Conservation (phyloP, 176 grass and related monocot genomes). For the Pontederia crassipes region DNA sequence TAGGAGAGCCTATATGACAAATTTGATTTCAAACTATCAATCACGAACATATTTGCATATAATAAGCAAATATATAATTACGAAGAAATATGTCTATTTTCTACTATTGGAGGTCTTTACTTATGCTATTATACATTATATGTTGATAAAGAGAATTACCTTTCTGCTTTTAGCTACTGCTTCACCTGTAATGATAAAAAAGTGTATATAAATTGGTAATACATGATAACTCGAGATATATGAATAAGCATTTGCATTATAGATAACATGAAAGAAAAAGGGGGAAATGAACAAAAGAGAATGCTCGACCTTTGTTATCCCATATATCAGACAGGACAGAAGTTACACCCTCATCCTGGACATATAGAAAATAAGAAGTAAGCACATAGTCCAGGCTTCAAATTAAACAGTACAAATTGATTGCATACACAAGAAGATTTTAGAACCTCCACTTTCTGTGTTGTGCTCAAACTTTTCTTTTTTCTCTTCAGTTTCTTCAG, state of each 20-base stretch:
- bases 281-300: too few relatives aligned
- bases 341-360: conserved; percentile 35
- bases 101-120: not conserved
- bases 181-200: conserved; percentile 19
- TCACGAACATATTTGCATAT: too few relatives aligned
- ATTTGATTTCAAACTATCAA: too few relatives aligned
- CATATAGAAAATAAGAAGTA: conserved; percentile 7
- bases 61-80: not conserved
- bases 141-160: conserved; percentile 13
- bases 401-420: not conserved
- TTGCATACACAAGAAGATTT: conserved; percentile 34
- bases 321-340: conserved; percentile 54
- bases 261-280: not conserved
- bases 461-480: conserved; percentile 16
- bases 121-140: conserved; percentile 2
- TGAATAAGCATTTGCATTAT: not conserved
- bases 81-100: not conserved
- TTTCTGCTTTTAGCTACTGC: conserved; percentile 35
- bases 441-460: conserved; percentile 7
- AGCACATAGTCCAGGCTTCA: not conserved
- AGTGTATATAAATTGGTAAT: not conserved
- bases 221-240: not conserved
- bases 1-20: too few relatives aligned
- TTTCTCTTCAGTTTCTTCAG: conserved; percentile 42
- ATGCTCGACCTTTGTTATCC: conserved; percentile 14